phyloP scores from a whole-genome alignment of 805 yeast genomes.

The Tetrapisispora phaffii region DNA sequence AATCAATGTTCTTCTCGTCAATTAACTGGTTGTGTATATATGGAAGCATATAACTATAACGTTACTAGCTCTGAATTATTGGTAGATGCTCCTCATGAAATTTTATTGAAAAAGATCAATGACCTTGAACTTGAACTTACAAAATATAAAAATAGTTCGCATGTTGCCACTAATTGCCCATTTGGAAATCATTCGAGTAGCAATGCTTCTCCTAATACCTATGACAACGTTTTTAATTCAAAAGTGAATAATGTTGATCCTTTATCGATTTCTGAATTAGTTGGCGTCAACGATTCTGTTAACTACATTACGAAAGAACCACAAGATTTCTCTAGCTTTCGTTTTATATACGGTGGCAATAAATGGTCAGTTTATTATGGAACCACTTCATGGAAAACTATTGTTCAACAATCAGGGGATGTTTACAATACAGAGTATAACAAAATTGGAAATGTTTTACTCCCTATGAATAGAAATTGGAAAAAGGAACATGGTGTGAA shows the following conservation, averaged over 20 bases:
- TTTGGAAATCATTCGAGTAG: neutral
- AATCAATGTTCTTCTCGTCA: constrained; percentile 33
- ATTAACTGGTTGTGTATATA: constrained; percentile 22
- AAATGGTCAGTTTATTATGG: constrained; percentile 14
- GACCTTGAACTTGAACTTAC: constrained; percentile 11
- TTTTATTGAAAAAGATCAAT: constrained; percentile 14
- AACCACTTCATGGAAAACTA: constrained; percentile 23
- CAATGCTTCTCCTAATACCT: neutral
- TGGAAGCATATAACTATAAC: constrained; percentile 15
- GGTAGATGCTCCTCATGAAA: constrained; percentile 17
- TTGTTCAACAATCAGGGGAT: constrained; percentile 12
- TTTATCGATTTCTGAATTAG: neutral
- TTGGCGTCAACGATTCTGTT: neutral
- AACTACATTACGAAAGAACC: neutral
- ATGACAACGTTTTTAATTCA: neutral
- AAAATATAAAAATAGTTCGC: neutral
- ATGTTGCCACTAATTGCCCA: neutral
- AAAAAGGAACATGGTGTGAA: constrained; percentile 8
- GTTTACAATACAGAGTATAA: constrained; percentile 14
- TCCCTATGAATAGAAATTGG: constrained; percentile 15
- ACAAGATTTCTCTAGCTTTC: neutral
- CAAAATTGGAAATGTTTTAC: constrained; percentile 16
- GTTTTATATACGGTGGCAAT: constrained; percentile 3
- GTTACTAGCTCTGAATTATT: constrained; percentile 13
- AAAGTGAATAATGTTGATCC: neutral